A percentile compares a stretch with the other conserved stretches of the same genome.
Conservation (phyloP, 2,329 filamentous ascomycete genomes). For the Alternaria panax region DNA sequence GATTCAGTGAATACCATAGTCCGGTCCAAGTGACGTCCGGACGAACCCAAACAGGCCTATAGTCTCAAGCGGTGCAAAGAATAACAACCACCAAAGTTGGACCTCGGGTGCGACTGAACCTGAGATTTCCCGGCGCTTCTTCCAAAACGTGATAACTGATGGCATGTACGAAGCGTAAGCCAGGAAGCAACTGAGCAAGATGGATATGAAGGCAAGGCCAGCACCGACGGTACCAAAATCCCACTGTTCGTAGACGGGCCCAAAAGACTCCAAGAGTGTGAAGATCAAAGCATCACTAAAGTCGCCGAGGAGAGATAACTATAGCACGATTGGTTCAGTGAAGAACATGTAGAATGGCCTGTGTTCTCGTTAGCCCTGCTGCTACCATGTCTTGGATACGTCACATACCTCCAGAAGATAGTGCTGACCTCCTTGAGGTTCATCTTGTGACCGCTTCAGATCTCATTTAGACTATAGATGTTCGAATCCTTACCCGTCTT, state of each 20-base stretch:
- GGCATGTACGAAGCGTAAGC: conserved; percentile 67
- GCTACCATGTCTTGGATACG: neutral
- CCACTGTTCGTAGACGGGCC: conserved; percentile 72
- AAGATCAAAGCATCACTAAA: conserved; percentile 80
- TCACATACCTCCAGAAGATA: conserved; percentile 54
- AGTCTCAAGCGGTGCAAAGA: conserved; percentile 66
- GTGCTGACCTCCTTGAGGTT: conserved; percentile 54
- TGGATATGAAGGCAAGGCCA: conserved; percentile 70
- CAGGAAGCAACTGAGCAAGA: conserved; percentile 71
- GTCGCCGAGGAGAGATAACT: conserved; percentile 73
- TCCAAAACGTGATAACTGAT: conserved; percentile 60
- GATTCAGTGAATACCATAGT: conserved; percentile 68
- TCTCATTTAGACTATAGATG: conserved; percentile 76
- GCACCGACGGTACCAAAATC: conserved; percentile 64
- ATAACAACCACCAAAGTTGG: conserved; percentile 71
- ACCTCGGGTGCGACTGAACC: conserved; percentile 68
- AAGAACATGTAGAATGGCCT: conserved; percentile 77
- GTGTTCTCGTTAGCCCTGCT: conserved; percentile 17
- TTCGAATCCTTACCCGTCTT: conserved; percentile 65
- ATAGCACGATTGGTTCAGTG: conserved; percentile 75
- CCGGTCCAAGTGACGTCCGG: conserved; percentile 70
- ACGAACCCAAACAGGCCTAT: conserved; percentile 76
- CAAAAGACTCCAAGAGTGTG: conserved; percentile 76
- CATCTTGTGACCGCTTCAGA: conserved; percentile 45
- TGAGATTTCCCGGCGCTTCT: conserved; percentile 56